These are phyloP conservation scores for Epichloe sibirici DNA, from an alignment of 2,329 filamentous ascomycete genomes.

Conservation along the genomic window DNA sequence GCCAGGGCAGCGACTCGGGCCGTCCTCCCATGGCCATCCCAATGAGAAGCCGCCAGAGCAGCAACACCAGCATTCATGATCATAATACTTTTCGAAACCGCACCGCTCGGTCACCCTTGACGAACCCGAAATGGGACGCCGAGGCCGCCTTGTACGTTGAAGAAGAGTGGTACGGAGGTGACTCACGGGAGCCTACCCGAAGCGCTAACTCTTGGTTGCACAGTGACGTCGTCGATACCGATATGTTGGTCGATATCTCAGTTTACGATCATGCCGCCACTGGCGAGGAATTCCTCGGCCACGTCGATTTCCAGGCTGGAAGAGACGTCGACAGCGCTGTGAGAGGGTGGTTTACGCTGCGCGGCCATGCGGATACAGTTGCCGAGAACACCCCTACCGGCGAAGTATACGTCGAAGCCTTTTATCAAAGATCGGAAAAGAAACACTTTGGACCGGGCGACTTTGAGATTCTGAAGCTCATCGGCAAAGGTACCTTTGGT, in stretches of 20 bases:
- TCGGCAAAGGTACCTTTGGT: slow-evolving; percentile 95
- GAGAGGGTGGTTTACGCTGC: slow-evolving; percentile 75
- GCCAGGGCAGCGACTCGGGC: slow-evolving; percentile 69
- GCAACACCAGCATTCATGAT: slow-evolving; percentile 75
- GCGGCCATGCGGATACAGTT: slow-evolving; percentile 59
- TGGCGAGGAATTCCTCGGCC: slow-evolving; percentile 83
- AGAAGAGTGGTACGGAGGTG: background rate
- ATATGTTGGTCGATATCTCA: slow-evolving; percentile 83
- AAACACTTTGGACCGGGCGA: slow-evolving; percentile 90
- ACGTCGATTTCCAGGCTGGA: slow-evolving; percentile 67
- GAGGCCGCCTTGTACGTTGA: slow-evolving; percentile 77
- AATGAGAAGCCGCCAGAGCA: slow-evolving; percentile 93
- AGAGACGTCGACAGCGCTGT: slow-evolving; percentile 56
- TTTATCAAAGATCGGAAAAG: slow-evolving; percentile 77
- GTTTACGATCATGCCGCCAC: slow-evolving; percentile 75
- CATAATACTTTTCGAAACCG: slow-evolving; percentile 47
- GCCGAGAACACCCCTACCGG: slow-evolving; percentile 66
- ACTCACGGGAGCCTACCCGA: background rate
- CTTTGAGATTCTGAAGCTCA: slow-evolving; percentile 90
- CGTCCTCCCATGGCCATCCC: slow-evolving; percentile 82
- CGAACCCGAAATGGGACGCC: slow-evolving; percentile 89
- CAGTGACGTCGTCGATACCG: slow-evolving; percentile 85
- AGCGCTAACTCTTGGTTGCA: slow-evolving; percentile 7
- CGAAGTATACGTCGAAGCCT: slow-evolving; percentile 77
- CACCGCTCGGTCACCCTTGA: slow-evolving; percentile 45